phyloP scores from a whole-genome alignment of 192 early-diverging fungal genomes.

The Anaeromyces robustus region DNA sequence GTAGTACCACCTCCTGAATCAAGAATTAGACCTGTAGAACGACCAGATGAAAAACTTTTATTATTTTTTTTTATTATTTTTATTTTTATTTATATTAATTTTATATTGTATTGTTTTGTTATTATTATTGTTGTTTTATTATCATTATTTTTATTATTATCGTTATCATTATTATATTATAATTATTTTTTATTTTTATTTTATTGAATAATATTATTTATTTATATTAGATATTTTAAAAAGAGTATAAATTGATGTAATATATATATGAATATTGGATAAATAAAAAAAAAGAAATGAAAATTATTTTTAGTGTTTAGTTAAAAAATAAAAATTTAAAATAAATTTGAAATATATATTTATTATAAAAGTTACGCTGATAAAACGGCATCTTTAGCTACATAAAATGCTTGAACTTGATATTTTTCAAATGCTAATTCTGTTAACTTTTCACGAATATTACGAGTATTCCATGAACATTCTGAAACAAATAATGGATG shows the following conservation, averaged over 20 bases:
- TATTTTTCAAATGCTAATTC: conserved; percentile 95
- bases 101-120: too few species aligned
- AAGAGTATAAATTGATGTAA: too few species aligned
- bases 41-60: conserved; percentile 77
- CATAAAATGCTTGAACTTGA: conserved; percentile 80
- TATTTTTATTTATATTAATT: background rate
- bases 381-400: conserved; percentile 81
- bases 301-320: too few species aligned
- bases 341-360: conserved; percentile 1
- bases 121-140: too few species aligned
- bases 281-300: too few species aligned
- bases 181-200: too few species aligned
- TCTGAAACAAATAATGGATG: conserved; percentile 88
- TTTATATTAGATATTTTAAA: too few species aligned
- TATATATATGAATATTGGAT: too few species aligned
- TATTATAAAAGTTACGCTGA: conserved; percentile 41
- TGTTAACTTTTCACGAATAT: conserved; percentile 66
- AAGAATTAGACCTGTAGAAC: conserved; percentile 73
- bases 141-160: too few species aligned
- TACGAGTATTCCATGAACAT: conserved; percentile 77
- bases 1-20: conserved; percentile 80
- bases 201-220: too few species aligned
- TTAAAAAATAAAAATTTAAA: background rate
- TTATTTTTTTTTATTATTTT: conserved; percentile 15
- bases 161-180: too few species aligned